These are phyloP conservation scores for Cicer cuneatum DNA, from an alignment of 306 rosid genomes.

Conservation along the genomic window DNA sequence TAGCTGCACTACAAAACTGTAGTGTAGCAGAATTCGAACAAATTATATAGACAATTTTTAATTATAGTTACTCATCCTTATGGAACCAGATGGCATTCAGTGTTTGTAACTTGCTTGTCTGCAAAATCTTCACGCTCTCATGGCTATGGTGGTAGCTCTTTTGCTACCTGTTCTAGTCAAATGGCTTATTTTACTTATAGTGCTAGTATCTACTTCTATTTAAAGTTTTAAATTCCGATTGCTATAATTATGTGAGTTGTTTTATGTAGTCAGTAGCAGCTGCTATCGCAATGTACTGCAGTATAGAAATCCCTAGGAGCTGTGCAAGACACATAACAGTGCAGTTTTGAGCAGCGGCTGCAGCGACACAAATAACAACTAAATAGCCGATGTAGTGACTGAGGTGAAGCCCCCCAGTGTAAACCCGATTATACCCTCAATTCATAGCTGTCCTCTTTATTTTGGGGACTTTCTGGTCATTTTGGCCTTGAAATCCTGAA, in stretches of 20 bases:
- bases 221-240: background rate
- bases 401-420: background rate
- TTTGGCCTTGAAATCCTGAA: background rate
- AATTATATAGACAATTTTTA: background rate
- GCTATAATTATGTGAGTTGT: background rate
- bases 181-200: background rate
- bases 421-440: background rate
- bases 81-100: background rate
- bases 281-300: background rate
- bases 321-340: background rate
- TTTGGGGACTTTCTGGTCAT: background rate
- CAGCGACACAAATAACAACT: background rate
- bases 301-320: background rate
- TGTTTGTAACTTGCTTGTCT: background rate
- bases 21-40: no score
- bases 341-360: conserved; percentile 2
- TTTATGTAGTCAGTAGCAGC: background rate
- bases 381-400: background rate
- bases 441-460: background rate
- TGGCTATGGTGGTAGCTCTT: background rate
- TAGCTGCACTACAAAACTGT: no score
- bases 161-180: background rate
- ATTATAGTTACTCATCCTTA: background rate
- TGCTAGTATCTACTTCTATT: background rate
- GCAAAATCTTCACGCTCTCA: conserved; percentile 3